These are phyloP conservation scores for Exophiala sideris DNA, from an alignment of 2,329 filamentous ascomycete species.

Conservation along the genomic window DNA sequence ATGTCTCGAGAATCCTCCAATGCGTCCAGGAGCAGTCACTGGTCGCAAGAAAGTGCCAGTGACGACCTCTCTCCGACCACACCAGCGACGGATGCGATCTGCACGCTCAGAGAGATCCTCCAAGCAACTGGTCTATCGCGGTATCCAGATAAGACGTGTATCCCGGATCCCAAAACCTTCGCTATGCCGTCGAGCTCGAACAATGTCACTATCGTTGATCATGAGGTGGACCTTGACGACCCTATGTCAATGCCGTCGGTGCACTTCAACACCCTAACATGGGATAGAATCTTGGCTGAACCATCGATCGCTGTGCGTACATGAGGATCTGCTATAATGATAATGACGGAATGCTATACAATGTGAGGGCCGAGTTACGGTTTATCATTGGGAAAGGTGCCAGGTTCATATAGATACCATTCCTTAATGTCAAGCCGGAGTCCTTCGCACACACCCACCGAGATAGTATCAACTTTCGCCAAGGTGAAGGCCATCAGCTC, in stretches of 20 bases:
- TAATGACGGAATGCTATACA: no score
- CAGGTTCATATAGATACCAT: no score
- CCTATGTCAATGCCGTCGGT: constrained; percentile 18
- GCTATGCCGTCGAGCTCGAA: background rate
- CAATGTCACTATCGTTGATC: constrained; percentile 1
- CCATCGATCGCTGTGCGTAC: constrained; percentile 9
- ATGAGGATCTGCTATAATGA: background rate
- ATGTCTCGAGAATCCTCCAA: constrained; percentile 28
- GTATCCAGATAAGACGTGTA: background rate
- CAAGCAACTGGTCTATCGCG: constrained; percentile 7
- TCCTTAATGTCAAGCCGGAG: no score
- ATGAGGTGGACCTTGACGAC: constrained; percentile 7
- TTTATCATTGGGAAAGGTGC: no score
- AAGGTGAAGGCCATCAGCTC: no score
- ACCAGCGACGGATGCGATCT: constrained; percentile 8
- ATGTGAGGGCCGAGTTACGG: no score
- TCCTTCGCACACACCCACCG: no score
- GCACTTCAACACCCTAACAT: constrained; percentile 28
- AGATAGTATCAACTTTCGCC: no score
- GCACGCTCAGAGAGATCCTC: constrained; percentile 16
- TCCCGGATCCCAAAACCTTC: background rate
- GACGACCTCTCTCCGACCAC: constrained; percentile 12
- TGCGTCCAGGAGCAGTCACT: constrained; percentile 17
- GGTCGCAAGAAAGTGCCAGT: constrained; percentile 12
- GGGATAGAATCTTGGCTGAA: constrained; percentile 24